phyloP scores from a whole-genome alignment of 2,329 filamentous ascomycete species.

The Cercospora berteroae region DNA sequence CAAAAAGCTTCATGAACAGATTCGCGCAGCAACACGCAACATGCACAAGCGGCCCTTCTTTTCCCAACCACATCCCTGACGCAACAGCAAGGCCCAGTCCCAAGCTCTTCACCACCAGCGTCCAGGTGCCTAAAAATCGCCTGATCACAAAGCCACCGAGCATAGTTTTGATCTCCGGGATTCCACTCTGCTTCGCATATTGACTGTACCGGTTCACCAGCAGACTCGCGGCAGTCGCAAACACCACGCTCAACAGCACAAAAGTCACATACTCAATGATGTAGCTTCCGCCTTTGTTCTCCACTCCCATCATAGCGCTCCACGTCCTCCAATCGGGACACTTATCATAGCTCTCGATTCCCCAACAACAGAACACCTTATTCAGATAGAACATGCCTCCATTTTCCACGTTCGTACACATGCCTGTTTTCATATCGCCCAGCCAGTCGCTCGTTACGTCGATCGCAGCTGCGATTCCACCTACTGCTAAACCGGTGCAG shows the following conservation, averaged over 20 bases:
- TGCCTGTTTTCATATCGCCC: slow-evolving; percentile 85
- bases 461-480: slow-evolving; percentile 80
- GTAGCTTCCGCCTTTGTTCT: slow-evolving; percentile 68
- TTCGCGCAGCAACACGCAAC: slow-evolving; percentile 96
- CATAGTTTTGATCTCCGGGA: slow-evolving; percentile 96
- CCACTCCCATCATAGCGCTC: slow-evolving; percentile 70
- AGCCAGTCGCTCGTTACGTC: slow-evolving; percentile 92
- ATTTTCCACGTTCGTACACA: slow-evolving; percentile 72
- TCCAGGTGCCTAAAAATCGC: slow-evolving; percentile 83
- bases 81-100: slow-evolving; percentile 87
- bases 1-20: slow-evolving; percentile 85
- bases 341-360: slow-evolving; percentile 74
- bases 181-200: slow-evolving; percentile 91
- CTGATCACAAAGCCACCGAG: slow-evolving; percentile 90
- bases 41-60: slow-evolving; percentile 92
- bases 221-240: slow-evolving; percentile 73
- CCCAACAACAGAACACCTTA: slow-evolving; percentile 88
- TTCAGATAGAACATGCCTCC: slow-evolving; percentile 87
- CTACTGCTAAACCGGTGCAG: slow-evolving; percentile 78
- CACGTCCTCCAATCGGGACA: slow-evolving; percentile 87
- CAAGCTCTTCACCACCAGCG: slow-evolving; percentile 81
- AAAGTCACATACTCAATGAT: slow-evolving; percentile 86
- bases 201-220: slow-evolving; percentile 81
- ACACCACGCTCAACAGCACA: slow-evolving; percentile 78
- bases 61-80: slow-evolving; percentile 93